Evolutionary conservation across 176 grass and related monocot species (phyloP), one percentile per base, ranked within the genome.

Genomic region (Ananas comosus): DNA sequence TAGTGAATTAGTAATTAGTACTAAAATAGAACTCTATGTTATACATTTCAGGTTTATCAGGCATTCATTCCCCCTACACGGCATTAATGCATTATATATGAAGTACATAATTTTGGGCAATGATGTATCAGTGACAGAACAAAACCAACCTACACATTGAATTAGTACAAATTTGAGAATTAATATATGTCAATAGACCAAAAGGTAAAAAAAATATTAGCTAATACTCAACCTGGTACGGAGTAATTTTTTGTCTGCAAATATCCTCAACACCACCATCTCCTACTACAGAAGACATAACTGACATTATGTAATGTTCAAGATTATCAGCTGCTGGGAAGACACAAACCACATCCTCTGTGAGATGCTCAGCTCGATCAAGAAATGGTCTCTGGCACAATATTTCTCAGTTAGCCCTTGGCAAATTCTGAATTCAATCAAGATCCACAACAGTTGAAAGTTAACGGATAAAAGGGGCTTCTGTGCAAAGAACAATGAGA

Each of bases 291-390:
- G 94, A 99, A 51, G 84, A 80, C 75, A 99, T 86, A 61, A 87
- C 64, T 64, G 87, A 88, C 66, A 99, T 86, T 74, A 93, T 85
- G 70, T 86, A 88, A 67, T 93, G 87, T 65, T 99, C 89, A 53
- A 99, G 77, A 84, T 77, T 70, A 81, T 88, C 82, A 79, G 89
- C 85, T 85, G 80, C 87, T 2, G 89, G 94, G 63, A 99, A 99
- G 73, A 99, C 94, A 70, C 71, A 81, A 58, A 99, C 94, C 54
- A 93, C 94, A 19, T 93, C 94, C 79, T 99, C 94, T 10, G 94
- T 99, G 76, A 99, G 80, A 80, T 99, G 94, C 74, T 99, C 89
- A 57, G 84, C 72, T 53, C 76, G 86, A 76, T 93, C 89, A 88
- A 99, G 81, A 72, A 93, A 99, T 54, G 94, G 89, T 90, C 73